Evolutionary conservation across 2,329 filamentous ascomycete genomes (phyloP).

Genomic region (Ophiocordyceps sinensis): DNA sequence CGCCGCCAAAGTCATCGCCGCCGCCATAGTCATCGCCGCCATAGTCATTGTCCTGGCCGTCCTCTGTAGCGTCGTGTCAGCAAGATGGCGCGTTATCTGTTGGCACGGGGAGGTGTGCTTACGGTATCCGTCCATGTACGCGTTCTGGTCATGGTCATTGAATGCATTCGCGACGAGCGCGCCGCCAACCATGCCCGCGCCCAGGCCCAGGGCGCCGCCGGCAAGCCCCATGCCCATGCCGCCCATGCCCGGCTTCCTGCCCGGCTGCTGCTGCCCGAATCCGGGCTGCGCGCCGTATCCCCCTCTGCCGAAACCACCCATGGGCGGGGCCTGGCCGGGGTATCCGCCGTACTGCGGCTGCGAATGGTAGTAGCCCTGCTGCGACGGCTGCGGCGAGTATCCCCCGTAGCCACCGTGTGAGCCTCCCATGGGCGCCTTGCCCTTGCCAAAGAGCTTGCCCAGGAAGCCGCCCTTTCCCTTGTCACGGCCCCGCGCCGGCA

Average conservation of each 20-base stretch:
- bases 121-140: constrained; percentile 33
- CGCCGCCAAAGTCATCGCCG: constrained; percentile 14
- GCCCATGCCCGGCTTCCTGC: constrained; percentile 24
- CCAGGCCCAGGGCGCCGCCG: constrained; percentile 65
- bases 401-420: constrained; percentile 13
- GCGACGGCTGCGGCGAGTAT: constrained; percentile 4
- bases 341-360: constrained; percentile 10
- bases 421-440: constrained; percentile 6
- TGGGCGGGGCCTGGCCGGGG: constrained; percentile 8
- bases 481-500: constrained; percentile 24
- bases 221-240: constrained; percentile 43
- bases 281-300: constrained; percentile 5
- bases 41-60: constrained; percentile 16
- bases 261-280: constrained; percentile 20
- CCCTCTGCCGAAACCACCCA: background rate
- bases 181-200: constrained; percentile 70
- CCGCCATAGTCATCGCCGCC: constrained; percentile 15
- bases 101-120: constrained; percentile 7
- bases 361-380: constrained; percentile 13
- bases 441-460: constrained; percentile 37
- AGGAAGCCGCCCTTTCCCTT: constrained; percentile 29
- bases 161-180: constrained; percentile 55
- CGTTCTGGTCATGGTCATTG: constrained; percentile 43
- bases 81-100: background rate
- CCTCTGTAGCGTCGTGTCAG: constrained; percentile 11